Evolutionary conservation across 1,284 basidiomycete genomes (phyloP).

Genomic region (Coniophora puteana): DNA sequence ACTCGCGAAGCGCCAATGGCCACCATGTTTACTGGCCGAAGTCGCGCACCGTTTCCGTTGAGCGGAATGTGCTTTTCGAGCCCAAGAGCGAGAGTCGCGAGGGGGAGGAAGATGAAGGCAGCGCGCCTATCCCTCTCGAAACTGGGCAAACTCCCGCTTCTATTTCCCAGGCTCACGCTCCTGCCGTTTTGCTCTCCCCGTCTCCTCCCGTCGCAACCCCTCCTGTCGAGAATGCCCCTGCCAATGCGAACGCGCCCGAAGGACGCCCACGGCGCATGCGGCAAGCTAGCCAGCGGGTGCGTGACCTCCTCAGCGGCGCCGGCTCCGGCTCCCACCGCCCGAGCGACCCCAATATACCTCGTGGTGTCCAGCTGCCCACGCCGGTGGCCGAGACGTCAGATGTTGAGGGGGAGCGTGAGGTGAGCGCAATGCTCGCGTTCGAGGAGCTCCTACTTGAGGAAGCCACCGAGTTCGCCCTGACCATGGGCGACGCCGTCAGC

Average conservation of each 20-base stretch:
- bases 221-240: no score
- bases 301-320: background rate
- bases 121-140: background rate
- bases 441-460: background rate
- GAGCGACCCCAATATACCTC: no score
- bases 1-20: background rate
- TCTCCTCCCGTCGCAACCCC: no score
- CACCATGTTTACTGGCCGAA: no score
- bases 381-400: background rate
- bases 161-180: no score
- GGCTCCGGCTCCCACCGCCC: no score
- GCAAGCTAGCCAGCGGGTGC: background rate
- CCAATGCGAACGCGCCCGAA: background rate
- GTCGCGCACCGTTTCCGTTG: no score
- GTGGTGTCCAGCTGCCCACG: background rate
- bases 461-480: background rate
- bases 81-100: no score
- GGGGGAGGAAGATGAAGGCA: background rate
- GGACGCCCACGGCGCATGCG: background rate
- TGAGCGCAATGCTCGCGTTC: background rate
- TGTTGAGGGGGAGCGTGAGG: background rate
- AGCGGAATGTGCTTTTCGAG: no score
- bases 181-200: no score
- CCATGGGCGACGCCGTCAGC: background rate
- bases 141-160: no score